Base-by-base conservation (phyloP, 2,329 filamentous ascomycete genomes). In the Colletotrichum lindemuthianum region DNA sequence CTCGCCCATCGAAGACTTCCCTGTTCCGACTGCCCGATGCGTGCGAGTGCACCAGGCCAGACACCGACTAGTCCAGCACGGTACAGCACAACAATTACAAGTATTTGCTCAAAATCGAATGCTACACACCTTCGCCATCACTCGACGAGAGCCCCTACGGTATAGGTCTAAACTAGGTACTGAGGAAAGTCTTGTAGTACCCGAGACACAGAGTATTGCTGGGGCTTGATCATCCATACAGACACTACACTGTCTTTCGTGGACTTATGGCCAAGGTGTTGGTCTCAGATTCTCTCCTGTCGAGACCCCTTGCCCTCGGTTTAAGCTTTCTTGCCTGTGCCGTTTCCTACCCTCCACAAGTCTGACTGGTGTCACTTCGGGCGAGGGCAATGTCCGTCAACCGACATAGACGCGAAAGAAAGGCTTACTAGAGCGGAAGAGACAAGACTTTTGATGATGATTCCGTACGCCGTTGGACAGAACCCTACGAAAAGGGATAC, bases 1-100 rank as follows among this genome's bases (percentile, higher is more conserved):
- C 58, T 45, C 58, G 50, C 57, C 61, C 61, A 65, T 60, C 61
- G 37, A 56, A 24, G 24, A 40, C 15, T 61, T 37, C 50, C 58
- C 41, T 55, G 58, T 39, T 37, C 34, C 61, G 47, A 36, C 36
- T 41, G 40, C 51, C 58, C 57, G 45, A 60, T 51, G 13, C 24
- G 61, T 54, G 51, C 57, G 50, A 44, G 43, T 49, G 50, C 51
- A 32, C 57, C 47, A 44, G 56, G 44, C 60, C 39, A 37, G 57
- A 60, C 44, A 54, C 51, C 24, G 40, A 51, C 61, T 40, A 60
- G 24, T 4, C 24, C 24, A 24, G 24, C 24, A 50, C 58, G 51
- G 33, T 45, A 24, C 51, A 56, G 50, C 56, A 54, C 39, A 43
- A 15, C 61, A 45, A 34, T 47, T 65, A 15, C 61, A 45, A 34